These are phyloP conservation scores for Chrysoporthe deuterocubensis DNA, from an alignment of 2,329 filamentous ascomycete species.

Conservation along the genomic window DNA sequence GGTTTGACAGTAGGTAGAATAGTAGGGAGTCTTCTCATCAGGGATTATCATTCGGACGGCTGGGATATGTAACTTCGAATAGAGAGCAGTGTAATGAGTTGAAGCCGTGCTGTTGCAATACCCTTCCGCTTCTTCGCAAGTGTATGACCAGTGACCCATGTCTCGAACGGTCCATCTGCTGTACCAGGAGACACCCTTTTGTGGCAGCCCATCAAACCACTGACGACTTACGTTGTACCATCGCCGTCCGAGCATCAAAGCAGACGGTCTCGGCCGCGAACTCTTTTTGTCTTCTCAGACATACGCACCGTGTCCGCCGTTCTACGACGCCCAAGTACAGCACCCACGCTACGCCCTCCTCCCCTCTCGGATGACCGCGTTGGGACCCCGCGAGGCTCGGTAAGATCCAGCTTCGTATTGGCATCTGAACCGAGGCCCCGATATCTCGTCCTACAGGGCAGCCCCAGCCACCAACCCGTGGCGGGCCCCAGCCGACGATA, in stretches of 20 bases:
- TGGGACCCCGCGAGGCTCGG: no score
- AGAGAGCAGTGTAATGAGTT: conserved; percentile 3
- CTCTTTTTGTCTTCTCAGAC: background rate
- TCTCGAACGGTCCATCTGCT: background rate
- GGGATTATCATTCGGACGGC: conserved; percentile 2
- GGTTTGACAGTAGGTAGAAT: conserved; percentile 7
- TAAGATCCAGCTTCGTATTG: background rate
- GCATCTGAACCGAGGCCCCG: background rate
- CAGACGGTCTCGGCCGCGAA: background rate
- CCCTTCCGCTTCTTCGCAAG: background rate
- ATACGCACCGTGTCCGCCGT: background rate
- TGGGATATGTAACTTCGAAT: conserved; percentile 4
- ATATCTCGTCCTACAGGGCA: background rate
- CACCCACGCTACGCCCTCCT: background rate
- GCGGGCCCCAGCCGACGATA: background rate
- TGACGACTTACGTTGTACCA: background rate
- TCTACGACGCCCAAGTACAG: background rate
- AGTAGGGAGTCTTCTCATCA: conserved; percentile 10
- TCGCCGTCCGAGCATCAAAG: background rate
- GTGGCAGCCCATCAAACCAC: background rate
- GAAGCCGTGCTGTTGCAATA: background rate
- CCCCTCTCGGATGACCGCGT: background rate
- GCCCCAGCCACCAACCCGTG: background rate
- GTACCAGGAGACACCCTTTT: background rate
- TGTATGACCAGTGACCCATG: background rate